These are phyloP conservation scores for Ogataea salicorniae DNA, from an alignment of 805 yeast genomes.

Conservation along the genomic window DNA sequence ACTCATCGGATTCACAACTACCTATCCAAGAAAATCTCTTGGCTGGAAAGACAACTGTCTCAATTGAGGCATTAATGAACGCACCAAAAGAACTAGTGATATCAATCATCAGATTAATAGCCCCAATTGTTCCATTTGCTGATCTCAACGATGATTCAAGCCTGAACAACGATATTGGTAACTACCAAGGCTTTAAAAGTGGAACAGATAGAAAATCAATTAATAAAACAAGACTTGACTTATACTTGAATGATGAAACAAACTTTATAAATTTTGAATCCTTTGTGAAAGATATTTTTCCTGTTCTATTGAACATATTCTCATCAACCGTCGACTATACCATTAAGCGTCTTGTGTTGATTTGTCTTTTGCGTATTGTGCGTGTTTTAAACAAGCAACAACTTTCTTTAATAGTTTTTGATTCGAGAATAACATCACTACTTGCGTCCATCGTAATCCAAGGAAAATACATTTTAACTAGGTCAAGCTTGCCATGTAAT, in stretches of 20 bases:
- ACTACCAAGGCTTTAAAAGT: conserved; percentile 26
- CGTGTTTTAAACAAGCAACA: conserved; percentile 33
- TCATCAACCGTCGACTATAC: conserved; percentile 68
- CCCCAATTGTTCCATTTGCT: conserved; percentile 50
- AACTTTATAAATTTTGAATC: conserved; percentile 12
- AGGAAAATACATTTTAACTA: conserved; percentile 31
- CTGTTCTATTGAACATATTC: conserved; percentile 55
- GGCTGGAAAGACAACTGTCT: conserved; percentile 18
- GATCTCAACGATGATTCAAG: conserved; percentile 5
- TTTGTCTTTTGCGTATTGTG: conserved; percentile 49
- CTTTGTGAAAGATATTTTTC: conserved; percentile 45
- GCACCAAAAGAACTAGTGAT: conserved; percentile 63
- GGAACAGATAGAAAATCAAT: conserved; percentile 17
- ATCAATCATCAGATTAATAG: conserved; percentile 50
- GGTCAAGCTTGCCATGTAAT: conserved; percentile 7
- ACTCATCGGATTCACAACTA: neutral
- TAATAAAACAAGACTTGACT: conserved; percentile 30
- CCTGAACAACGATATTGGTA: conserved; percentile 23
- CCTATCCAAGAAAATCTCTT: neutral
- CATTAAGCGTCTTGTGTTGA: conserved; percentile 51
- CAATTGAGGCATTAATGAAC: conserved; percentile 69
- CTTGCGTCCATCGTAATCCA: conserved; percentile 62
- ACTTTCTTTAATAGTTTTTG: conserved; percentile 29
- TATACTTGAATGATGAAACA: conserved; percentile 25
- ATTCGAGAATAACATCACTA: conserved; percentile 39